Evolutionary conservation across 2,329 filamentous ascomycete species (phyloP), one percentile per base, ranked within the genome.

Genomic region (Aspergillus uvarum): DNA sequence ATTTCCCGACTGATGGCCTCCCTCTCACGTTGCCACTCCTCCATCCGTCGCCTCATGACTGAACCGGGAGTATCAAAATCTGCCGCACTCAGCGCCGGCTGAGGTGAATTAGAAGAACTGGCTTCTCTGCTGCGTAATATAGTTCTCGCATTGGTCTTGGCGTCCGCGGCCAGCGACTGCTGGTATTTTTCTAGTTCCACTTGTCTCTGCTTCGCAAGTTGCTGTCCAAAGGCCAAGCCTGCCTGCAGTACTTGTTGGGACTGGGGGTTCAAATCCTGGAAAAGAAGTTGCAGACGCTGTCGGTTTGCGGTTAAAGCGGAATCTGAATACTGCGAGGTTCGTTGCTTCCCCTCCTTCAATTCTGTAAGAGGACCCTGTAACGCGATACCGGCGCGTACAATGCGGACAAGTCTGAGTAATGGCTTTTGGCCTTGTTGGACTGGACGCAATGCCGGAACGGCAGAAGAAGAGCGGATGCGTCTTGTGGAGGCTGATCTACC

Each of bases 11-110:
- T 79, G 26, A 81, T 72, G 11, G 72, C 73, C 58, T 80, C 76
- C 59, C 79, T 75, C 65, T 81, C 79, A 19, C 70, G 69, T 59
- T 80, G 79, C 77, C 77, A 81, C 62, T 78, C 71, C 35, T 64
- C 70, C 70, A 80, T 74, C 26, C 73, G 71, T 54, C 61, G 69
- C 56, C 65, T 66, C 66, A 72, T 73, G 55, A 65, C 65, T 1
- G 67, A 59, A 22, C 63, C 57, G 24, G 64, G 63, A 5, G 63
- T 62, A n/a, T 62, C 56, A 19, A 58, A 21, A 10, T 38, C 26
- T 6, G 35, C 21, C 32, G 47, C 54, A 44, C 48, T 53, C 24
- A 56, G 50, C 31, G 48, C 52, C 44, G 31, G 56, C 42, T 60
- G 57, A 22, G 61, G 58, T 12, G 60, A 65, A 35, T 47, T 38